A percentile compares a stretch with the other conserved stretches of the same genome.
Conservation (phyloP, 2,329 filamentous ascomycete species). For the Pestalotiopsis sp. region DNA sequence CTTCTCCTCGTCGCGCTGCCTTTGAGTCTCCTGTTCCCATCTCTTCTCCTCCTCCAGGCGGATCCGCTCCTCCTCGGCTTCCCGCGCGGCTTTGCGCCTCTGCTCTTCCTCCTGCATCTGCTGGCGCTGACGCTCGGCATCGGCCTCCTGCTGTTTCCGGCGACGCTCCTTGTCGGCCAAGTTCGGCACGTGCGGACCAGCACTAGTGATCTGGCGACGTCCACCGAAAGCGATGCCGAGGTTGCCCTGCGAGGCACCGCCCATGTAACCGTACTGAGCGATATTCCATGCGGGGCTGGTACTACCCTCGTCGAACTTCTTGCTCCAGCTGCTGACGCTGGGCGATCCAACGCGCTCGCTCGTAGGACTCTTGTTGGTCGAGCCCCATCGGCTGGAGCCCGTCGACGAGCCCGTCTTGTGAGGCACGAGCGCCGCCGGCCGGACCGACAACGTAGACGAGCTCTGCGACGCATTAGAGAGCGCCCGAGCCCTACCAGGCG, state of each 20-base stretch:
- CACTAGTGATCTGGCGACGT: constrained; percentile 87
- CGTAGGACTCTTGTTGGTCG: constrained; percentile 47
- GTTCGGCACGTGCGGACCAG: constrained; percentile 77
- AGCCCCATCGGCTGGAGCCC: constrained; percentile 59
- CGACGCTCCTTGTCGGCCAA: constrained; percentile 81
- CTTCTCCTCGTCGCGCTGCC: constrained; percentile 62
- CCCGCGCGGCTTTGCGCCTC: constrained; percentile 45
- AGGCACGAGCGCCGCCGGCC: constrained; percentile 42
- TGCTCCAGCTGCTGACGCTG: constrained; percentile 86
- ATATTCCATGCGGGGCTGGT: constrained; percentile 97
- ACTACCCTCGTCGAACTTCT: constrained; percentile 74
- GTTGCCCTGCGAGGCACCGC: constrained; percentile 93
- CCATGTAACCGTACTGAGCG: constrained; percentile 97
- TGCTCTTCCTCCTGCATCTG: constrained; percentile 56
- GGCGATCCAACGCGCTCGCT: constrained; percentile 54
- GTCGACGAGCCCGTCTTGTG: constrained; percentile 54
- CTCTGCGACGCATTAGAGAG: constrained; percentile 61
- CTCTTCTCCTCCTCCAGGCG: constrained; percentile 64
- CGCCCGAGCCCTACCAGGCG: constrained; percentile 50
- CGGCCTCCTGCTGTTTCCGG: constrained; percentile 57
- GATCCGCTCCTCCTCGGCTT: constrained; percentile 63
- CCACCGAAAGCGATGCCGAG: constrained; percentile 92
- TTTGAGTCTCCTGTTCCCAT: constrained; percentile 67
- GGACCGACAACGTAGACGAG: constrained; percentile 49
- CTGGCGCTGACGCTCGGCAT: constrained; percentile 59